Conservation (phyloP, 805 yeast species). For the Grigorovia humatica region DNA sequence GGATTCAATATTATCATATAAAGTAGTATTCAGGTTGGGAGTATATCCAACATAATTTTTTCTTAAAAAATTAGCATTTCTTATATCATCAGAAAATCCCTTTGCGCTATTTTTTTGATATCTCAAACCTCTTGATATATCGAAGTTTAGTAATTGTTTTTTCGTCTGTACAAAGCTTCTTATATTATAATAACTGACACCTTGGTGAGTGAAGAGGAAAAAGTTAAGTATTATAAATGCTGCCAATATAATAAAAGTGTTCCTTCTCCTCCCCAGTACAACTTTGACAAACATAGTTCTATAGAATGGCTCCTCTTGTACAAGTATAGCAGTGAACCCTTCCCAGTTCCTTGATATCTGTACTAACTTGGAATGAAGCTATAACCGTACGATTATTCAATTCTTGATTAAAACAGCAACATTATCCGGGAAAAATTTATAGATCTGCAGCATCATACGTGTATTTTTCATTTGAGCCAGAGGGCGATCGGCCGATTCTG, state of each 20-base stretch:
- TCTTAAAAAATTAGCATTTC: background rate
- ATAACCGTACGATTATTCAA: too few relatives aligned
- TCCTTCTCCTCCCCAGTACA: background rate
- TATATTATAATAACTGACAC: background rate
- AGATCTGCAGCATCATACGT: too few relatives aligned
- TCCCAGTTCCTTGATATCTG: background rate
- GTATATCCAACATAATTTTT: background rate
- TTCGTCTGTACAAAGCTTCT: background rate
- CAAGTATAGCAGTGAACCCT: too few relatives aligned
- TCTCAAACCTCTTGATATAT: background rate
- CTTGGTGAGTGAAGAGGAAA: background rate
- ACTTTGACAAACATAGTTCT: background rate
- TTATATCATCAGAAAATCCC: background rate
- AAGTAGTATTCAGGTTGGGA: background rate
- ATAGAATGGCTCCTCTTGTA: too few relatives aligned
- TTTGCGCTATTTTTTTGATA: constrained; percentile 1
- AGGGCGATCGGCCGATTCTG: too few relatives aligned
- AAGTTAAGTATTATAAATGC: background rate
- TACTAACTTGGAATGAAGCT: background rate
- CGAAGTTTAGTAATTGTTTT: background rate
- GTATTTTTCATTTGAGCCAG: too few relatives aligned
- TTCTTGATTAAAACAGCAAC: too few relatives aligned
- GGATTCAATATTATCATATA: background rate
- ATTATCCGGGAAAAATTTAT: too few relatives aligned
- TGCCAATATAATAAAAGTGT: background rate